Evolutionary conservation across 2,329 filamentous ascomycete genomes (phyloP).

Genomic region (Hymenoscyphus infarciens): DNA sequence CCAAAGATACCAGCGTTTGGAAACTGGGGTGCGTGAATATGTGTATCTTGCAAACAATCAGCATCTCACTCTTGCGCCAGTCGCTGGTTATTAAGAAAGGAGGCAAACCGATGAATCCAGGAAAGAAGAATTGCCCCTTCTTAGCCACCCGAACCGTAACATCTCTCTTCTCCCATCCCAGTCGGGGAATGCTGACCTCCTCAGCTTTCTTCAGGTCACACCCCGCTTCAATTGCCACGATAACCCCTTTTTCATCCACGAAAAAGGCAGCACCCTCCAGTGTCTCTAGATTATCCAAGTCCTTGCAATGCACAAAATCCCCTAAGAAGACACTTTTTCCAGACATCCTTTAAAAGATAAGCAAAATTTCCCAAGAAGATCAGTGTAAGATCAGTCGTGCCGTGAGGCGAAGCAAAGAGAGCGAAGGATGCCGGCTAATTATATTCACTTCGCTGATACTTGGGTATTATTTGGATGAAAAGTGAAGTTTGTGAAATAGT

Average conservation of each 20-base stretch:
- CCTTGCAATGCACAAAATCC: conserved; percentile 57
- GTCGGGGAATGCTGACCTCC: conserved; percentile 32
- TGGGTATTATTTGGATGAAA: neutral
- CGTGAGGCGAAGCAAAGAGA: too few relatives aligned
- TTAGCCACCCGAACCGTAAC: conserved; percentile 25
- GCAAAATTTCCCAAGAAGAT: neutral
- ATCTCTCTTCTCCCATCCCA: conserved; percentile 35
- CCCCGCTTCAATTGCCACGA: conserved; percentile 36
- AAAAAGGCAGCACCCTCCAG: conserved; percentile 44
- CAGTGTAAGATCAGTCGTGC: too few relatives aligned
- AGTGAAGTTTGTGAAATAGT: conserved; percentile 7
- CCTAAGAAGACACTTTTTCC: conserved; percentile 50
- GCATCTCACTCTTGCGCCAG: conserved; percentile 12
- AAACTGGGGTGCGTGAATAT: conserved; percentile 93
- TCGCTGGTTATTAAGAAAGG: neutral
- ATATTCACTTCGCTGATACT: too few relatives aligned
- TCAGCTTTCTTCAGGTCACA: conserved; percentile 35
- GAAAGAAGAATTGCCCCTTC: conserved; percentile 72
- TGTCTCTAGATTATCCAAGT: conserved; percentile 46
- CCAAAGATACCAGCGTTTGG: conserved; percentile 93
- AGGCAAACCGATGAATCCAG: conserved; percentile 68
- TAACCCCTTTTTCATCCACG: conserved; percentile 50
- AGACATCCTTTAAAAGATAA: neutral
- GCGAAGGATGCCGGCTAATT: too few relatives aligned
- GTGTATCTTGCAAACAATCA: conserved; percentile 65